A percentile compares a stretch with the other conserved stretches of the same genome.
These are phyloP conservation scores for Agrocybe pediades DNA, from an alignment of 768 basidiomycete genomes.

Conservation along the genomic window DNA sequence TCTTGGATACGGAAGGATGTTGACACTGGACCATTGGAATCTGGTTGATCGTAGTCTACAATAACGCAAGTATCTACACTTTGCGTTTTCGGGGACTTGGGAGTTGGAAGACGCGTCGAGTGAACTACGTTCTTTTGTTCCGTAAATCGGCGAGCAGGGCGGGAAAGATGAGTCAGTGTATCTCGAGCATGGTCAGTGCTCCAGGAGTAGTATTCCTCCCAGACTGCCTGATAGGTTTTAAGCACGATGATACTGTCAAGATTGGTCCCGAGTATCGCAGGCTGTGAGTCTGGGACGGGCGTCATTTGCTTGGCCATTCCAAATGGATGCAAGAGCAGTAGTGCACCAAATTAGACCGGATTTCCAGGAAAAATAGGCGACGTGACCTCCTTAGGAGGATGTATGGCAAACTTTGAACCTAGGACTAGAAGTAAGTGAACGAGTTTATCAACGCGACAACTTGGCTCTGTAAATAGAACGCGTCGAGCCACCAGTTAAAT, in stretches of 20 bases:
- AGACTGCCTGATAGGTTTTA: conserved; percentile 4
- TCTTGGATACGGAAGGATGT: neutral
- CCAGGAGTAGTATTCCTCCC: conserved; percentile 18
- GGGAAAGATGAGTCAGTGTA: conserved; percentile 1
- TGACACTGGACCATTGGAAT: neutral
- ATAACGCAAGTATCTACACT: neutral
- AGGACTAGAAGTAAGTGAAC: no score
- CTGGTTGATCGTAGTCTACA: neutral
- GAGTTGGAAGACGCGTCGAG: neutral
- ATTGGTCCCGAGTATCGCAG: neutral
- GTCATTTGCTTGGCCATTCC: no score
- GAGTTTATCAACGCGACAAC: no score
- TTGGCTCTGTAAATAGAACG: no score
- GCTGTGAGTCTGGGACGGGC: neutral
- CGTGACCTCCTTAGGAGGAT: no score
- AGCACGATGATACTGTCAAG: neutral
- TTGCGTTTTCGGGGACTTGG: neutral
- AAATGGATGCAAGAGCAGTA: no score
- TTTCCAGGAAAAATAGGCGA: no score
- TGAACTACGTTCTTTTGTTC: neutral
- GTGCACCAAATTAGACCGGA: no score
- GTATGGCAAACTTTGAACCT: no score
- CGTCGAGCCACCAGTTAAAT: no score
- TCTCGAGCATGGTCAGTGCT: conserved; percentile 2
- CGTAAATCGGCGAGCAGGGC: neutral